These are phyloP conservation scores for Begonia loranthoides DNA, from an alignment of 306 rosid species.

Conservation along the genomic window DNA sequence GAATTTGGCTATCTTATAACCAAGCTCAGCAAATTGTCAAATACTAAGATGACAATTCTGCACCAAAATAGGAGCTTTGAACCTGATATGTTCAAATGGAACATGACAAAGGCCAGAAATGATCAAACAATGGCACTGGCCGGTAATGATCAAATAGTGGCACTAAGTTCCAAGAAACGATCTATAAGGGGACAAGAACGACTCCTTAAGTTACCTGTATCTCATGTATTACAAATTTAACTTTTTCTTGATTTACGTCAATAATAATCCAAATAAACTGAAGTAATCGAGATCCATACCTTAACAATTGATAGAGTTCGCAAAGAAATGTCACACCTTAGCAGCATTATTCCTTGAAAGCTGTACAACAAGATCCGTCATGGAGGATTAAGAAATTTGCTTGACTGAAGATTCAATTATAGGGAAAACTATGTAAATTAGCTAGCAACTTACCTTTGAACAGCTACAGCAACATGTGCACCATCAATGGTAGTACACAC, in stretches of 20 bases:
- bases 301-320: constrained; percentile 41
- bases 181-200: too few species aligned
- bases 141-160: too few species aligned
- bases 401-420: not conserved
- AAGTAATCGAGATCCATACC: constrained; percentile 28
- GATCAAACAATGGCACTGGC: too few species aligned
- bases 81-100: not conserved
- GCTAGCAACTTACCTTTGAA: constrained; percentile 54
- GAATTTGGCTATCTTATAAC: too few species aligned
- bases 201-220: too few species aligned
- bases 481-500: constrained; percentile 50
- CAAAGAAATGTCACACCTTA: constrained; percentile 46
- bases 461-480: constrained; percentile 63
- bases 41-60: too few species aligned
- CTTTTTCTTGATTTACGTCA: too few species aligned
- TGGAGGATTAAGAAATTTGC: not conserved
- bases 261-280: not conserved
- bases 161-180: too few species aligned
- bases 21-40: too few species aligned
- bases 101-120: constrained; percentile 4
- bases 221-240: too few species aligned
- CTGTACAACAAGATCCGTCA: constrained; percentile 25
- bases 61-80: too few species aligned
- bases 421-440: constrained; percentile 9
- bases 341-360: constrained; percentile 65